These are phyloP conservation scores for Pueraria montana DNA, from an alignment of 306 rosid species.

Conservation along the genomic window DNA sequence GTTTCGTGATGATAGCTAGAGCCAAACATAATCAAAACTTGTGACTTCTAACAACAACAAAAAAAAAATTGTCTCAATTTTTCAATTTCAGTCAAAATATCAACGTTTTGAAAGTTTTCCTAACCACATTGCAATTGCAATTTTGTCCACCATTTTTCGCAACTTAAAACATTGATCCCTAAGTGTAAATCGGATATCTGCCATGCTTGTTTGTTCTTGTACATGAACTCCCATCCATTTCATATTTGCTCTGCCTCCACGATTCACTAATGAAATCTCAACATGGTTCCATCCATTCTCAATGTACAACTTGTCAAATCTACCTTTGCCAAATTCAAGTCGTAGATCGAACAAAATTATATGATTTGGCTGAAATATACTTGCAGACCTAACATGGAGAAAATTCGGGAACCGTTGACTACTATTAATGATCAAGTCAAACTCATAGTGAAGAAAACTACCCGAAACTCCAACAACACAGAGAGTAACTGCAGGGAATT, in stretches of 20 bases:
- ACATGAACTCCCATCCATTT: not conserved
- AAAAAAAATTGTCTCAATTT: not conserved
- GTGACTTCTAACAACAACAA: not conserved
- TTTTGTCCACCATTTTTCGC: not conserved
- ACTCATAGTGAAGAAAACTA: too few species aligned
- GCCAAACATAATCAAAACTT: not conserved
- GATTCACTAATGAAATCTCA: not conserved
- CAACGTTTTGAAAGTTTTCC: not conserved
- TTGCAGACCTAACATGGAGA: too few species aligned
- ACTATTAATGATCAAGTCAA: too few species aligned
- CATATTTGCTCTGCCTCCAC: not conserved
- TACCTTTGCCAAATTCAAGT: not conserved
- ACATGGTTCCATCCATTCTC: not conserved
- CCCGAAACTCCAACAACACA: too few species aligned
- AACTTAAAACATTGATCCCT: not conserved
- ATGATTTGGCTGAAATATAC: not conserved
- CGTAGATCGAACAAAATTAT: not conserved
- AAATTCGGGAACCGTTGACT: too few species aligned
- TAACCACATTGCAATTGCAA: not conserved
- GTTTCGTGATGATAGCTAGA: not conserved
- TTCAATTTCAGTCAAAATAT: not conserved
- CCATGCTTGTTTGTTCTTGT: not conserved
- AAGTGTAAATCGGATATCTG: not conserved
- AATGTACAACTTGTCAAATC: not conserved
- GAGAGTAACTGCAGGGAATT: too few species aligned